Evolutionary conservation across 2,329 filamentous ascomycete species (phyloP), one percentile per base, ranked within the genome.

Genomic region (Diaporthe sp.): DNA sequence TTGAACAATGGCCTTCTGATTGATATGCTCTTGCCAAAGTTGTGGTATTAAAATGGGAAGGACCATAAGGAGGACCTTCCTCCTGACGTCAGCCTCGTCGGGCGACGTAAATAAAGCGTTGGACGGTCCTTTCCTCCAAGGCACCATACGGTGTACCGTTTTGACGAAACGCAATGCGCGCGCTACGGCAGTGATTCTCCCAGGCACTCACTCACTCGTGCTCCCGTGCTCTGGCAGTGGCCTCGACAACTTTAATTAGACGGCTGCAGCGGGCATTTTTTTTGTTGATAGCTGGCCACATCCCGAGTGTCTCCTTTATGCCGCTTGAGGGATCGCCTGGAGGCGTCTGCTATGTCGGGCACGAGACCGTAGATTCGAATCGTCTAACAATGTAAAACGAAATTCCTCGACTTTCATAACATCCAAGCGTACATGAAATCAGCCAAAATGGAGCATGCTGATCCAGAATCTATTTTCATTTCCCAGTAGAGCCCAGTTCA

Each of bases 381-480:
- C 2, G 28, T n/a, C 28, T 37, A 8, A 25, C 60, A 22, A 42
- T 68, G 2, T 53, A 12, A 15, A n/a, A 13, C 46, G n/a, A 19
- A 39, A 39, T 7, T 13, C 17, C 44, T 13, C 12, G 44, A 34
- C n/a, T 53, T 19, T 1, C 34, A 28, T 28, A 22, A 7, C 15
- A 22, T 22, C 31, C 37, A 12, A 12, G 10, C 19, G 13, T 39
- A 12, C 15, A 25, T 8, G 9, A 37, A 17, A 3, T 12, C 2
- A 25, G 8, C 46, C 46, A 37, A 19, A 10, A 6, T 28, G 17
- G 15, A 19, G 15, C 34, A 53, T 25, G 31, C 15, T 9, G 22
- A 31, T 37, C n/a, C 15, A 13, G 55, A 13, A 55, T 55, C 49
- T 70, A 42, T 42, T 70, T 25, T 42, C 65, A 55, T 70, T 39